Conservation (phyloP, 2,329 filamentous ascomycete species). For the Alternaria sp. region DNA sequence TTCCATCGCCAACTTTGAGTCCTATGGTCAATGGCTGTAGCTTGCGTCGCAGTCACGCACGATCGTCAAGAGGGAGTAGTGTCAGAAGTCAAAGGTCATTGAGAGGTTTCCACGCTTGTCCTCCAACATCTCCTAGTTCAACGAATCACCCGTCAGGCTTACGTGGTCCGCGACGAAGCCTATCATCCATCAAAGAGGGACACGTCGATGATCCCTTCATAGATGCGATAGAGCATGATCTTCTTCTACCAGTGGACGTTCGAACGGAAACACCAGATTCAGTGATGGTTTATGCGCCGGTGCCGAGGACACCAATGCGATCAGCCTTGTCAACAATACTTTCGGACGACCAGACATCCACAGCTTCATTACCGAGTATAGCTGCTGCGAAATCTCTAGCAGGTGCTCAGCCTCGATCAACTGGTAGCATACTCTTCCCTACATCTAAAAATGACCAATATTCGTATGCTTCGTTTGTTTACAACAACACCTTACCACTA, state of each 20-base stretch:
- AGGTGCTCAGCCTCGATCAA: background rate
- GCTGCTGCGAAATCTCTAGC: background rate
- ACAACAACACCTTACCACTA: background rate
- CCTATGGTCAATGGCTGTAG: conserved; percentile 22
- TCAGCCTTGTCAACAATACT: background rate
- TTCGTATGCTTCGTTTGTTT: background rate
- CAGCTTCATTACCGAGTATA: background rate
- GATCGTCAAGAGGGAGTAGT: conserved; percentile 14
- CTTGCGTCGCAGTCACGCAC: conserved; percentile 12
- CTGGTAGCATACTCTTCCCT: conserved; percentile 11
- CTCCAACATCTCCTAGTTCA: conserved; percentile 26
- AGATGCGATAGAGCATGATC: conserved; percentile 41
- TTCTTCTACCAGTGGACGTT: conserved; percentile 39
- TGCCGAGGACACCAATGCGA: conserved; percentile 20
- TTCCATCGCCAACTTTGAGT: conserved; percentile 33
- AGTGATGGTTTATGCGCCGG: conserved; percentile 36
- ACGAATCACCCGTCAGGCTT: conserved; percentile 33
- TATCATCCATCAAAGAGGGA: conserved; percentile 18
- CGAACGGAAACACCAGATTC: conserved; percentile 41
- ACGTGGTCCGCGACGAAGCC: conserved; percentile 10
- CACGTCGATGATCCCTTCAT: conserved; percentile 28
- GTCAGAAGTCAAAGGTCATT: conserved; percentile 28
- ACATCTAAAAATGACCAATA: background rate
- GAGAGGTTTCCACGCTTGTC: conserved; percentile 24
- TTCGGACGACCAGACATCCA: background rate